A percentile compares a stretch with the other conserved stretches of the same genome.
Conservation (phyloP, 108 stramenopile species). For the Nitzschia sp. region DNA sequence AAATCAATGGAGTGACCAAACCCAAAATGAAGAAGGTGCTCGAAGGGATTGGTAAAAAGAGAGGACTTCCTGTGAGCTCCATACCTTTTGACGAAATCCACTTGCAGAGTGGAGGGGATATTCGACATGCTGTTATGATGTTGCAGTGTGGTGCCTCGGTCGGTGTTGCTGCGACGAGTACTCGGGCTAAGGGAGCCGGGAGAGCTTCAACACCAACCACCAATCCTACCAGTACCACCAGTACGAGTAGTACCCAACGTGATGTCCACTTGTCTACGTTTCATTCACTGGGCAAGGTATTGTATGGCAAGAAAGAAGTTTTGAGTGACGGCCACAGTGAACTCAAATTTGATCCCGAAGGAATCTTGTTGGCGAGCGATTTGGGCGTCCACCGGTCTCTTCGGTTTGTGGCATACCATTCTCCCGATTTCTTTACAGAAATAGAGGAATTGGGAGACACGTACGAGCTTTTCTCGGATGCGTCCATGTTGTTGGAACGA, state of each 20-base stretch:
- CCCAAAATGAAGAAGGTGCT: conserved; percentile 73
- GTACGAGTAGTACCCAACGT: background rate
- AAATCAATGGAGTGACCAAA: conserved; percentile 70
- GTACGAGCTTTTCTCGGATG: conserved; percentile 63
- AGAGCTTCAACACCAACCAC: too few relatives aligned
- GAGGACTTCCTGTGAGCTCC: conserved; percentile 21
- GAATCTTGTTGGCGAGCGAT: conserved; percentile 66
- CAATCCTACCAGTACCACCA: too few relatives aligned
- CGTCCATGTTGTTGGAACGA: conserved; percentile 49
- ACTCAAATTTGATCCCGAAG: conserved; percentile 82
- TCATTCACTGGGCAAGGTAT: conserved; percentile 85
- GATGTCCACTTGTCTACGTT: conserved; percentile 57
- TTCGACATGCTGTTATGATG: conserved; percentile 81
- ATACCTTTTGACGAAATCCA: conserved; percentile 63
- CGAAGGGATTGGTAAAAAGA: conserved; percentile 46
- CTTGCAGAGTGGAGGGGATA: conserved; percentile 68
- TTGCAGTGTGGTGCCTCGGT: conserved; percentile 58
- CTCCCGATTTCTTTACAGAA: conserved; percentile 83
- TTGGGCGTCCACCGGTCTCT: conserved; percentile 63
- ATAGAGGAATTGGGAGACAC: conserved; percentile 60
- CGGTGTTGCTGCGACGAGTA: too few relatives aligned
- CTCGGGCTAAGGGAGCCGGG: too few relatives aligned
- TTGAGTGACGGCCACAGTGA: conserved; percentile 8
- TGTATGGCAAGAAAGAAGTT: conserved; percentile 79
- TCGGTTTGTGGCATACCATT: conserved; percentile 76